Evolutionary conservation across 1,284 basidiomycete genomes (phyloP).

Genomic region (Pseudozyma tsukubaensis): DNA sequence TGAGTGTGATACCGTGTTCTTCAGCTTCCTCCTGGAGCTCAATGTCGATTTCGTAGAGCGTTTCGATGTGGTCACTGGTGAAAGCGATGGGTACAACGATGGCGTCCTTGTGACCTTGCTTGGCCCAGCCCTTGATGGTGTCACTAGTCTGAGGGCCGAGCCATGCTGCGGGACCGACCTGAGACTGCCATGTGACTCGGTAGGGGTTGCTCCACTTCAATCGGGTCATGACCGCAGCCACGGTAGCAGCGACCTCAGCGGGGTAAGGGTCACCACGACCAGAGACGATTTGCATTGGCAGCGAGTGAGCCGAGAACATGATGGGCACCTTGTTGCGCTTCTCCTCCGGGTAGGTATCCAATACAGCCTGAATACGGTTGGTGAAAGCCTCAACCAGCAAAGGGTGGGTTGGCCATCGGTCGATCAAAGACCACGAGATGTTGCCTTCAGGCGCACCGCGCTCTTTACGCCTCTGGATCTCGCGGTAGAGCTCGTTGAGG

Average conservation of each 20-base stretch:
- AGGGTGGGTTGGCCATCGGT: conserved; percentile 95
- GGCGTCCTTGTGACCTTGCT: conserved; percentile 86
- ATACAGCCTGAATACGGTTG: conserved; percentile 84
- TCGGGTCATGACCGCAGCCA: conserved; percentile 63
- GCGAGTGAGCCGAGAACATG: conserved; percentile 95
- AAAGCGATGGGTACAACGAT: conserved; percentile 96
- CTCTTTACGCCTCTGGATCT: conserved; percentile 70
- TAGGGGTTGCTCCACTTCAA: conserved; percentile 72
- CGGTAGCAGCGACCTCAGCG: conserved; percentile 92
- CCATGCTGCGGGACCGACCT: conserved; percentile 97
- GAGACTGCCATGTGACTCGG: conserved; percentile 96
- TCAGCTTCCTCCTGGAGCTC: conserved; percentile 85
- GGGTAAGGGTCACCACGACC: conserved; percentile 94
- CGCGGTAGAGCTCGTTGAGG: conserved; percentile 87
- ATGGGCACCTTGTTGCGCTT: conserved; percentile 80
- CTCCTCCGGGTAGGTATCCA: conserved; percentile 80
- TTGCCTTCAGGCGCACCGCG: conserved; percentile 70
- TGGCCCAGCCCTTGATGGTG: conserved; percentile 89
- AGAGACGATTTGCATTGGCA: conserved; percentile 77
- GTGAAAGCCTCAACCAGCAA: conserved; percentile 94
- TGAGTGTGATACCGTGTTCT: conserved; percentile 88
- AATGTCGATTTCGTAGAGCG: conserved; percentile 93
- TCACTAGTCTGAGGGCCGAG: conserved; percentile 96
- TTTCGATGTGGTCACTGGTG: conserved; percentile 99
- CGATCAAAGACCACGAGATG: conserved; percentile 96